Conservation (phyloP, 345 rosid species). For the Geranium rotundifolium region DNA sequence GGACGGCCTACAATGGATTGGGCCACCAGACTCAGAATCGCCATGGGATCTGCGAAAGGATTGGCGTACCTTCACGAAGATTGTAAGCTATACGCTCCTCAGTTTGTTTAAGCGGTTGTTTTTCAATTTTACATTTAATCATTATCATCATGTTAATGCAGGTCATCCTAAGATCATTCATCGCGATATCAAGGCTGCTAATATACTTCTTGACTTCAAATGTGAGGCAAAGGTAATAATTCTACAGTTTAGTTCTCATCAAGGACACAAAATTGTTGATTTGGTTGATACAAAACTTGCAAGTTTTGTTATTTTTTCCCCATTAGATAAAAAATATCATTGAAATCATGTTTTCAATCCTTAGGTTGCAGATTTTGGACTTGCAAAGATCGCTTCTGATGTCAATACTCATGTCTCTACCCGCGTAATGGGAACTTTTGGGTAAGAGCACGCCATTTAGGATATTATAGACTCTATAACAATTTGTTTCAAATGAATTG, state of each 20-base stretch:
- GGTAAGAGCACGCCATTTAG: too few relatives aligned
- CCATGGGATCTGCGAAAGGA: conserved; percentile 89
- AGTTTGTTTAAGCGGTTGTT: background rate
- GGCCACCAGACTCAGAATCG: conserved; percentile 67
- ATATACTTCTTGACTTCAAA: background rate
- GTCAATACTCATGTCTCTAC: conserved; percentile 1
- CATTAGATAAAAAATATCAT: too few relatives aligned
- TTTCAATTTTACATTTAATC: background rate
- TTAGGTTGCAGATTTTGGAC: conserved; percentile 5
- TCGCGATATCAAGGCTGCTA: too few relatives aligned
- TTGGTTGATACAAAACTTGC: too few relatives aligned
- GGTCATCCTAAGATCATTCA: conserved; percentile 10
- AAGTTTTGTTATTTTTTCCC: too few relatives aligned
- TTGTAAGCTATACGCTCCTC: conserved; percentile 34
- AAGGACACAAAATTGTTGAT: too few relatives aligned
- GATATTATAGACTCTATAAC: too few relatives aligned
- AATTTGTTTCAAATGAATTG: background rate
- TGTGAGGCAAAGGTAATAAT: conserved; percentile 1
- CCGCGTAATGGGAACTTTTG: background rate
- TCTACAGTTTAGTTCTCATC: too few relatives aligned
- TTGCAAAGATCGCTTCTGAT: conserved; percentile 3
- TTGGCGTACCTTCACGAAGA: conserved; percentile 95
- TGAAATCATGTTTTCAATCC: too few relatives aligned
- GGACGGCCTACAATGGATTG: conserved; percentile 71
- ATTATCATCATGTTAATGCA: background rate